Base-by-base conservation (phyloP, 352 stramenopile species). In the Phytophthora macrochlamydospora region DNA sequence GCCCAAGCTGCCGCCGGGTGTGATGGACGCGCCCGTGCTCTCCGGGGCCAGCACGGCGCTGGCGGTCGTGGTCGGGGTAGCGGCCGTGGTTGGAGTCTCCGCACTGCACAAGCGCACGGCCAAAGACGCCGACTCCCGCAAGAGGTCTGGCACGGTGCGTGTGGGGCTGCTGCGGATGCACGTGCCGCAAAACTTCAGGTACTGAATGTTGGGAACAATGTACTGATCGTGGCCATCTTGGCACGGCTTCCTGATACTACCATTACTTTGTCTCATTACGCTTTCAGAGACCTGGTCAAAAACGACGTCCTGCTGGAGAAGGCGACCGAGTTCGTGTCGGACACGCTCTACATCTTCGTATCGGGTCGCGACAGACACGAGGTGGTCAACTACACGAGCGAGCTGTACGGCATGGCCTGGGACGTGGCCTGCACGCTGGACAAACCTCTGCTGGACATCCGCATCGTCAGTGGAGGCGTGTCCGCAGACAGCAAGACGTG, bases 221-320 rank as follows among this genome's bases (percentile, higher is more conserved):
- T n/a, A 33, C 35, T 67, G 37, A 59, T 62, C 14, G 33, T 40
- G 12, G 56, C 35, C 6, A 11, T 40, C 6, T 40, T 40, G 35
- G 12, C 24, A 28, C 2, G 18, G 4, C 0, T 45, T 45, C 18
- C 38, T 49, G 18, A 28, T 49, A 3, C 14, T 49, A 49, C 0
- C 24, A 49, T 11, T 49, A 49, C 14, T 3, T 7, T 49, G 29
- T 49, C 2, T 49, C 43, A 49, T 29, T 18, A 62, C 24, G 28
- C 29, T 49, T 49, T 29, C 43, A 83, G 75, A 1, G 77, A 83
- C 54, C 44, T 85, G 61, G 80, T 89, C 18, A 89, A 84, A 59
- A 89, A 91, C 57, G 71, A 94, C 69, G 83, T 94, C 56, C 63
- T 93, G n/a, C 30, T 94, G 28, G 83, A 92, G 51, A 91, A 89